Conservation (phyloP, 257 asterid species). For the Leonotis leonurus region DNA sequence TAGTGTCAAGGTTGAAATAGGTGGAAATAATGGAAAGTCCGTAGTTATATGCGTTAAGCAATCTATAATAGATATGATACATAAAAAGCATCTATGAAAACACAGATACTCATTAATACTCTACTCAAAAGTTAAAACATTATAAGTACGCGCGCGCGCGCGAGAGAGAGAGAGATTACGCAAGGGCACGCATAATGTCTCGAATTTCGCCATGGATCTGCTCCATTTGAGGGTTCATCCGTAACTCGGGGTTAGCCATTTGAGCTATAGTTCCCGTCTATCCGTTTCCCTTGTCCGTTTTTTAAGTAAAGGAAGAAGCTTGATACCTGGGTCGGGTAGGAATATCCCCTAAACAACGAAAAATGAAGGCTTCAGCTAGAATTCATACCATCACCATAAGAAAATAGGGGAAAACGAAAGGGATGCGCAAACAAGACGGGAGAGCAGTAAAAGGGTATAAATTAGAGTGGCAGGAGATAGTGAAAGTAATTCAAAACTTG, state of each 20-base stretch:
- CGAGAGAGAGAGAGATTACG: slow-evolving; percentile 37
- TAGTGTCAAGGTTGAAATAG: neutral
- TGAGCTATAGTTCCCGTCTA: slow-evolving; percentile 6
- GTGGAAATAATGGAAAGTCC: neutral
- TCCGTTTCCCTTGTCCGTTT: neutral
- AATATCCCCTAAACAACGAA: neutral
- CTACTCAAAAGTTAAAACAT: neutral
- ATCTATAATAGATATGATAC: neutral
- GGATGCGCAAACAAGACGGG: neutral
- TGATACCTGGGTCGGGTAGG: slow-evolving; percentile 14
- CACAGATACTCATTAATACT: neutral
- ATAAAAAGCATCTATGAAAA: slow-evolving; percentile 6
- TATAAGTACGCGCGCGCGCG: neutral
- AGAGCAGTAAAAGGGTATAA: neutral
- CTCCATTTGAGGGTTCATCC: slow-evolving; percentile 90
- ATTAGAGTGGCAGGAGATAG: neutral
- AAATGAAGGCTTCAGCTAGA: neutral
- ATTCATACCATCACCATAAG: slow-evolving; percentile 11
- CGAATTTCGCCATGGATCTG: slow-evolving; percentile 94
- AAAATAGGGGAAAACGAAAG: neutral
- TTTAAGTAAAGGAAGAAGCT: neutral
- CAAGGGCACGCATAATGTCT: slow-evolving; percentile 74
- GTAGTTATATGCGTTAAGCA: neutral
- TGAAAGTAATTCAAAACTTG: neutral
- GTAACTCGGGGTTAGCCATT: slow-evolving; percentile 47